Percentiles rank a stretch among this genome's conserved stretches.
phyloP scores from a whole-genome alignment of 2,329 filamentous ascomycete species.

The Penicillium expansum region DNA sequence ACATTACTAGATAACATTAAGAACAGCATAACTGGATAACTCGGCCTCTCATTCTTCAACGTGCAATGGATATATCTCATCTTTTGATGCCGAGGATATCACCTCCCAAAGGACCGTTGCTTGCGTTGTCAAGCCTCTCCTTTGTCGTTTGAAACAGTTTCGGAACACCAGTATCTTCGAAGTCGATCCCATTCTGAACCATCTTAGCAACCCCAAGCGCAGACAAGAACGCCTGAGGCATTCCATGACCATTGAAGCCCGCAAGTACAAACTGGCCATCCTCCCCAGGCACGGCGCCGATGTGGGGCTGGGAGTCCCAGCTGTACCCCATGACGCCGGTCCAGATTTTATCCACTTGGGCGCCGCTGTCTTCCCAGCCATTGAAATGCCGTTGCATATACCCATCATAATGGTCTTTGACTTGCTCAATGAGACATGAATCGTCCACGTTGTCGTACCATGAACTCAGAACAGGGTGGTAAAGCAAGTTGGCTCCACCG shows the following conservation, averaged over 20 bases:
- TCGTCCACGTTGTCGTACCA: constrained; percentile 53
- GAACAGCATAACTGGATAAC: background rate
- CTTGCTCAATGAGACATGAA: constrained; percentile 49
- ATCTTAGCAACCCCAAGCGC: constrained; percentile 60
- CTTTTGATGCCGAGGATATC: background rate
- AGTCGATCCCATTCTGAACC: constrained; percentile 40
- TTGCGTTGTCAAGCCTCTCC: background rate
- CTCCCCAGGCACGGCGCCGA: constrained; percentile 50
- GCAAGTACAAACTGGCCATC: constrained; percentile 57
- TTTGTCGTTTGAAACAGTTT: constrained; percentile 32
- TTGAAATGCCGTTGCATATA: constrained; percentile 40
- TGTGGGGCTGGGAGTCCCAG: constrained; percentile 51
- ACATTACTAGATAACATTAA: background rate
- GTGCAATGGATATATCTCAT: background rate
- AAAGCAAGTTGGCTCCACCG: constrained; percentile 57
- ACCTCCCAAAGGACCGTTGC: background rate
- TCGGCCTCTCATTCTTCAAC: background rate
- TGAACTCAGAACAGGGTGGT: constrained; percentile 24
- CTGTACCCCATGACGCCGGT: constrained; percentile 54
- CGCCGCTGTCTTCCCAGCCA: constrained; percentile 39
- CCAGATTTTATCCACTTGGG: constrained; percentile 37
- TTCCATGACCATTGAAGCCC: constrained; percentile 66
- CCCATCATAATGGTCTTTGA: constrained; percentile 40
- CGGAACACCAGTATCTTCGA: constrained; percentile 34
- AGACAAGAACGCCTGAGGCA: constrained; percentile 59